Evolutionary conservation across 164 flowering plant genomes (phyloP), one percentile per base, ranked within the genome.

Genomic region (Dillenia turbinata): DNA sequence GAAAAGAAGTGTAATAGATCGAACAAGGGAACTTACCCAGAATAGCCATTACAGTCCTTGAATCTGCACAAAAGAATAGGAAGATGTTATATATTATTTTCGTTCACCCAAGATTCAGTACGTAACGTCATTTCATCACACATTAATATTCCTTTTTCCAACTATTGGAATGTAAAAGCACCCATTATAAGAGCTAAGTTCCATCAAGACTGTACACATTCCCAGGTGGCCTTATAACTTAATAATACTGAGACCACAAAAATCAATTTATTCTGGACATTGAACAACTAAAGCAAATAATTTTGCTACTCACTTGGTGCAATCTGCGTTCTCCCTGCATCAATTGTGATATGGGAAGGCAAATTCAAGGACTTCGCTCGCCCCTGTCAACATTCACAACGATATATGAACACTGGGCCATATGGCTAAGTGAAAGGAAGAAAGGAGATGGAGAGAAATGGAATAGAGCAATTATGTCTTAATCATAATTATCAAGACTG

Each of bases 271-370:
- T 12, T 17, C 14, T 24, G 8, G 14, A 7, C 24, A 47, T 19
- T 19, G 10, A 17, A 12, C 3, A 24, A 17, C 12, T 5, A 17
- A 61, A 22, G 15, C 3, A 49, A 16, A 55, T 52, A 10, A 16
- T 47, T 19, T 49, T n/a, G 57, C 47, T 58, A 65, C 80, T 81
- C 71, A 94, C 98, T 89, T 66, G 99, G 97, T 52, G 99, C 96
- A 79, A 95, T 92, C 74, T 95, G 99, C 45, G 99, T 95, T 78
- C 94, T 89, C 61, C 99, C 99, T 8, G 97, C 99, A 88, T 95
- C 99, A 76, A 92, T 81, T 44, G 95, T 86, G 61, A 90, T 66
- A 77, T 95, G 99, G 52, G 96, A 88, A 57, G 97, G 97, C 59
- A 95, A 60, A 15, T 86, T 81, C 26, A 92, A 71, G 12, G 97